Evolutionary conservation across 2,329 filamentous ascomycete species (phyloP).

Genomic region (Calcarisporium arbuscula): DNA sequence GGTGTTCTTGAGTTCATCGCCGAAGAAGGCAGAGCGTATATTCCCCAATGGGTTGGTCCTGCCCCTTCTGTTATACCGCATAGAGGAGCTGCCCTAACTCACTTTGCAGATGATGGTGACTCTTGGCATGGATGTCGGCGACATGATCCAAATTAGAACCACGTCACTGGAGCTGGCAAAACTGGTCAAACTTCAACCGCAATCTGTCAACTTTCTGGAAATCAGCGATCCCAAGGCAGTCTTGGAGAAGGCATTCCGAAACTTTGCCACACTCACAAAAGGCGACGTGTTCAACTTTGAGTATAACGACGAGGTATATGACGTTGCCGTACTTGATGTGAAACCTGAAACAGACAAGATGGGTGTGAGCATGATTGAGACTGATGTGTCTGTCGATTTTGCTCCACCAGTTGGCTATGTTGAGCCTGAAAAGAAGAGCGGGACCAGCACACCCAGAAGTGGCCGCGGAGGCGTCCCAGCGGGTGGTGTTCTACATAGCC

Average conservation of each 20-base stretch:
- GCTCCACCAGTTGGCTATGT: conserved; percentile 91
- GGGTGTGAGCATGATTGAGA: conserved; percentile 91
- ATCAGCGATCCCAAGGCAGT: conserved; percentile 97
- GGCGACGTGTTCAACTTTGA: conserved; percentile 93
- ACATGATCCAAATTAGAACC: conserved; percentile 90
- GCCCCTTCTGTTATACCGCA: not conserved
- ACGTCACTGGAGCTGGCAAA: conserved; percentile 86
- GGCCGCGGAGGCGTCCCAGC: conserved; percentile 55
- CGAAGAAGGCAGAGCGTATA: conserved; percentile 92
- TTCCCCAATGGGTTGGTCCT: conserved; percentile 79
- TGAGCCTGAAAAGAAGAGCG: conserved; percentile 71
- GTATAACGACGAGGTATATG: conserved; percentile 92
- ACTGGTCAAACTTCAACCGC: conserved; percentile 94
- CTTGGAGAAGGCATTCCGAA: conserved; percentile 90
- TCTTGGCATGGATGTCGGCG: conserved; percentile 80
- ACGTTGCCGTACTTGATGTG: conserved; percentile 88
- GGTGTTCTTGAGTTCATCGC: conserved; percentile 97
- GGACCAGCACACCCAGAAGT: conserved; percentile 81
- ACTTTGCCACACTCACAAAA: conserved; percentile 88
- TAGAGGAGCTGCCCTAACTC: conserved; percentile 12
- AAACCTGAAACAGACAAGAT: conserved; percentile 79
- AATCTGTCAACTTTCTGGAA: conserved; percentile 88
- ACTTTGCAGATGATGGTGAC: conserved; percentile 79
- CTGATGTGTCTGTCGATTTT: conserved; percentile 94
- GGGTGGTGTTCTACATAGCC: conserved; percentile 70